Conservation (phyloP, 73 alveolate species). For the Paraurostyla sp. region DNA sequence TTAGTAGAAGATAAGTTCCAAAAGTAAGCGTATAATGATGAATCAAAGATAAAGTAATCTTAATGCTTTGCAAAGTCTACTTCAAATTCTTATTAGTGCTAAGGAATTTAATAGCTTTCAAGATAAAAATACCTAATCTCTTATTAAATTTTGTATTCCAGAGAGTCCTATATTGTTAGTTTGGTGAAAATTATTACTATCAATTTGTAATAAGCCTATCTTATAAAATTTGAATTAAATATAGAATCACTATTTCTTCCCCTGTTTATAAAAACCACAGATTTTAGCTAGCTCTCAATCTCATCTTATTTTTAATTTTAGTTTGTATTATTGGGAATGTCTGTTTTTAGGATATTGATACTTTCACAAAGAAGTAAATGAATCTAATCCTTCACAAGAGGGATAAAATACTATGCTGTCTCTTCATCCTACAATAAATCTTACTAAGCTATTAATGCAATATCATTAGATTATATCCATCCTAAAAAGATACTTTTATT, state of each 20-base stretch:
- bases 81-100: slow-evolving; percentile 16
- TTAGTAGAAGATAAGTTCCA: no score
- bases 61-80: slow-evolving; percentile 16
- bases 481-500: not conserved
- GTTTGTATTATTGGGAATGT: not conserved
- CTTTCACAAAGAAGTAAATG: slow-evolving; percentile 4
- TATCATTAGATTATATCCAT: slow-evolving; percentile 43
- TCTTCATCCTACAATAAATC: not conserved
- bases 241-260: not conserved
- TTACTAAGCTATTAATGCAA: not conserved
- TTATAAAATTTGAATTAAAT: not conserved
- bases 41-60: slow-evolving; percentile 14
- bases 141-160: slow-evolving; percentile 8
- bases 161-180: slow-evolving; percentile 1
- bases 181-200: not conserved
- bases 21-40: slow-evolving; percentile 3
- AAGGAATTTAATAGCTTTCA: slow-evolving; percentile 4
- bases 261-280: not conserved
- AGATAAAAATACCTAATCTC: slow-evolving; percentile 4
- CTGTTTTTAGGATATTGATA: not conserved
- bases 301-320: slow-evolving; percentile 1
- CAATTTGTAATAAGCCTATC: slow-evolving; percentile 42
- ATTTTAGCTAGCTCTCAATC: not conserved
- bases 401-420: not conserved
- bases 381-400: not conserved